Evolutionary conservation across 2,329 filamentous ascomycete species (phyloP).

Genomic region (Berkeleyomyces rouxiae): DNA sequence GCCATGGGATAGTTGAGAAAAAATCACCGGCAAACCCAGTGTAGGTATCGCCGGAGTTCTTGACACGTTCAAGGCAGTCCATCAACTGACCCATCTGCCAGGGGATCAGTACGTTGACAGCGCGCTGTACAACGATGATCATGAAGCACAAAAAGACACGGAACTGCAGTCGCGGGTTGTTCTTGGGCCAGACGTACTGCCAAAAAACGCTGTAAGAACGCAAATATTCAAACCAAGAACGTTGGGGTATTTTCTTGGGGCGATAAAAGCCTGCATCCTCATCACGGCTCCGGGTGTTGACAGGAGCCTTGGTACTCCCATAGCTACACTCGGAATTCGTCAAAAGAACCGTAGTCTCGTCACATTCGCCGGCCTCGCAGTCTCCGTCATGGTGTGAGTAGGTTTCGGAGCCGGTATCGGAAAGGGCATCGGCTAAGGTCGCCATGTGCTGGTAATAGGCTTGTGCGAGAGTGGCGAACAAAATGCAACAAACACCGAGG

Average conservation of each 20-base stretch:
- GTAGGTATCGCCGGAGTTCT: conserved; percentile 30
- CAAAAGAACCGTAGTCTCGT: conserved; percentile 50
- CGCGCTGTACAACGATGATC: conserved; percentile 63
- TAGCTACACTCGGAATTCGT: background rate
- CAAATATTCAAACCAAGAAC: conserved; percentile 92
- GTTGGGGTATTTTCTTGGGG: conserved; percentile 68
- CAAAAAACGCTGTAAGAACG: conserved; percentile 87
- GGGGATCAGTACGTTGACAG: conserved; percentile 76
- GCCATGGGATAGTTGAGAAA: conserved; percentile 45
- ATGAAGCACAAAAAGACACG: conserved; percentile 69
- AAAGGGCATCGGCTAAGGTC: background rate
- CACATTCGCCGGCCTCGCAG: conserved; percentile 25
- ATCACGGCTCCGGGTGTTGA: conserved; percentile 27
- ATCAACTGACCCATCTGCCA: conserved; percentile 66
- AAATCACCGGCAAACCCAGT: conserved; percentile 18
- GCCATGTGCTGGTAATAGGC: background rate
- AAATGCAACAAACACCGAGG: conserved; percentile 43
- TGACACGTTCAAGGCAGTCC: conserved; percentile 43
- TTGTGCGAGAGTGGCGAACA: conserved; percentile 22
- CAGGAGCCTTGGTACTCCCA: conserved; percentile 8
- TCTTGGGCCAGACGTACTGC: conserved; percentile 89
- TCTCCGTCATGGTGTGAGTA: conserved; percentile 16
- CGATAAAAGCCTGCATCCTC: conserved; percentile 71
- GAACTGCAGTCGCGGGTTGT: conserved; percentile 54
- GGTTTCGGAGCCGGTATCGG: background rate